Percentiles rank a stretch among this genome's conserved stretches.
Evolutionary conservation across 148 eudicot genomes (phyloP).

Genomic region (Euryodendron excelsum): DNA sequence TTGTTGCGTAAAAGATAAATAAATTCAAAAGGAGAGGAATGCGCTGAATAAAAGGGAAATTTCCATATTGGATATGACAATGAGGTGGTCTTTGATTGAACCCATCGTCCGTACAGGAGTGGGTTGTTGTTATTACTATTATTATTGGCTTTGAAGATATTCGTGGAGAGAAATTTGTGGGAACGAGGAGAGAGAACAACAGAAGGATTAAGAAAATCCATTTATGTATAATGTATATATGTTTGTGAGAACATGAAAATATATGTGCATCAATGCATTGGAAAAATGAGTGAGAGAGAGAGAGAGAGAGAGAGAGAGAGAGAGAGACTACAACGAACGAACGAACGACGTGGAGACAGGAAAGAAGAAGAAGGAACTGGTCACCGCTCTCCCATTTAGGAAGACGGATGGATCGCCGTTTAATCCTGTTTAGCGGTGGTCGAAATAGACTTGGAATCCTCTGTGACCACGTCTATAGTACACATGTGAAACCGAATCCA

Average conservation of each 20-base stretch:
- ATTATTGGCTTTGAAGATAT: constrained; percentile 11
- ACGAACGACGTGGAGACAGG: no score
- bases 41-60: background rate
- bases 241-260: background rate
- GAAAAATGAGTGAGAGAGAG: background rate
- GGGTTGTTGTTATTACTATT: background rate
- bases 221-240: background rate
- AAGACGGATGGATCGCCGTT: constrained; percentile 24
- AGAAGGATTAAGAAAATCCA: constrained; percentile 8
- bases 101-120: background rate
- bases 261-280: background rate
- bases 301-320: no score
- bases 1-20: background rate
- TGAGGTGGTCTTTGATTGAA: background rate
- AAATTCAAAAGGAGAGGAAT: constrained; percentile 1
- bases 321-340: no score
- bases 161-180: constrained; percentile 18
- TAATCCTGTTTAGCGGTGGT: constrained; percentile 10
- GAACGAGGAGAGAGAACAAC: constrained; percentile 1
- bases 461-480: no score
- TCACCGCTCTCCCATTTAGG: constrained; percentile 11
- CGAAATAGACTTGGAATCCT: no score
- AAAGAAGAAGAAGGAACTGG: constrained; percentile 2
- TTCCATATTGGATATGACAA: background rate
- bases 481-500: no score